Percentiles rank a stretch among this genome's conserved stretches.
phyloP scores from a whole-genome alignment of 331 rosid species.

The Pyracantha coccinea region DNA sequence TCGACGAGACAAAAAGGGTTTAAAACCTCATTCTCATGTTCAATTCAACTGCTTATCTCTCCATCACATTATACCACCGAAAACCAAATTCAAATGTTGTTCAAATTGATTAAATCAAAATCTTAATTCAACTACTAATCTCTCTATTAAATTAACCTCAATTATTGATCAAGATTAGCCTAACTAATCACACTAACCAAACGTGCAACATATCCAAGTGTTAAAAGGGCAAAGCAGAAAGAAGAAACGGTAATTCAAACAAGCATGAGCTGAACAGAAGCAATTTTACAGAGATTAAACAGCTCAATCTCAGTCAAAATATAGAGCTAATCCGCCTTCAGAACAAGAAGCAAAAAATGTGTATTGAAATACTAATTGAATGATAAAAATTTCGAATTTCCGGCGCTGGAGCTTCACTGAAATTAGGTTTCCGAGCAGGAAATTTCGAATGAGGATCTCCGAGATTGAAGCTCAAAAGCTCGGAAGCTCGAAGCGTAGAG shows the following conservation, averaged over 20 bases:
- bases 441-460: background rate
- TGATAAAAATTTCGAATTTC: background rate
- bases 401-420: background rate
- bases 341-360: background rate
- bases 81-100: background rate
- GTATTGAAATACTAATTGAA: background rate
- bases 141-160: background rate
- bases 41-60: background rate
- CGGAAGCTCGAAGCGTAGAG: background rate
- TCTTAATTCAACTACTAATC: background rate
- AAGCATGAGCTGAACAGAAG: background rate
- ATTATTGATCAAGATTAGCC: background rate
- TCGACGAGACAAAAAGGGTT: background rate
- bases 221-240: background rate
- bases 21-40: background rate
- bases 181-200: background rate
- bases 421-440: constrained; percentile 1
- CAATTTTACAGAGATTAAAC: background rate
- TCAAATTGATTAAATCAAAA: background rate
- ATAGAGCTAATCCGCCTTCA: background rate
- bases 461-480: background rate
- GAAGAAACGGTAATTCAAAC: background rate
- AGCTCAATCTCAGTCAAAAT: background rate
- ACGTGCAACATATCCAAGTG: background rate
- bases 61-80: background rate